Evolutionary conservation across 2,329 filamentous ascomycete species (phyloP).

Genomic region (Tolypocladium nubicola): DNA sequence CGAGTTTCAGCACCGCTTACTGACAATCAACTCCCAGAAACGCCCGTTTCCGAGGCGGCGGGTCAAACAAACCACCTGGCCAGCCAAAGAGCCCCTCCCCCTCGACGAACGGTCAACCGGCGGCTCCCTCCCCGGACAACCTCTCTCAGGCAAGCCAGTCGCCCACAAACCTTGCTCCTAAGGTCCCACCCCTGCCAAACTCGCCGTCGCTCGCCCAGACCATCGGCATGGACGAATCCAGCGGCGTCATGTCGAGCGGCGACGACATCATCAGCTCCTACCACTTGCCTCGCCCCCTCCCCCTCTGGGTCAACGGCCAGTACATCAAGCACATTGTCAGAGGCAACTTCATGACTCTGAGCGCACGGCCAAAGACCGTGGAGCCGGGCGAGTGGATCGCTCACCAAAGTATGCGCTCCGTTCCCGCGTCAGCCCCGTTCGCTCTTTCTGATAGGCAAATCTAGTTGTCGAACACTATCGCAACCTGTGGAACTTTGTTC

Average conservation of each 20-base stretch:
- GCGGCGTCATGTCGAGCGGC: conserved; percentile 32
- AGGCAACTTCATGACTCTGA: conserved; percentile 94
- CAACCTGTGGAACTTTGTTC: conserved; percentile 79
- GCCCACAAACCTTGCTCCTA: conserved; percentile 41
- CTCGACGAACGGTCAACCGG: conserved; percentile 32
- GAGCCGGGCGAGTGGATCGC: conserved; percentile 94
- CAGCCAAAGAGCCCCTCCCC: conserved; percentile 42
- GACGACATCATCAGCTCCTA: conserved; percentile 49
- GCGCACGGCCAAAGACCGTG: conserved; percentile 84
- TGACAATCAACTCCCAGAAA: conserved; percentile 31
- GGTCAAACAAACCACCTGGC: conserved; percentile 36
- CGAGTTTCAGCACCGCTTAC: background rate
- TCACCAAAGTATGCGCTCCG: conserved; percentile 66
- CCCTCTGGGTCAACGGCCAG: conserved; percentile 64
- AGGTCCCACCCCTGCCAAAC: conserved; percentile 50
- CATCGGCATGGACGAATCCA: conserved; percentile 57
- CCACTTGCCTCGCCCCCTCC: conserved; percentile 55
- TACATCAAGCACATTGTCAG: conserved; percentile 85
- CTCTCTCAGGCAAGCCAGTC: conserved; percentile 38
- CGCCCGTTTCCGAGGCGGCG: conserved; percentile 46
- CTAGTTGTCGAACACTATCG: conserved; percentile 87
- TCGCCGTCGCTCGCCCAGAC: conserved; percentile 55
- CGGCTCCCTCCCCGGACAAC: conserved; percentile 32
- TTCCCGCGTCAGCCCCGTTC: background rate
- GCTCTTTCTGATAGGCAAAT: conserved; percentile 3